Evolutionary conservation across 2,329 filamentous ascomycete species (phyloP).

Genomic region (Neopestalotiopsis rosae): DNA sequence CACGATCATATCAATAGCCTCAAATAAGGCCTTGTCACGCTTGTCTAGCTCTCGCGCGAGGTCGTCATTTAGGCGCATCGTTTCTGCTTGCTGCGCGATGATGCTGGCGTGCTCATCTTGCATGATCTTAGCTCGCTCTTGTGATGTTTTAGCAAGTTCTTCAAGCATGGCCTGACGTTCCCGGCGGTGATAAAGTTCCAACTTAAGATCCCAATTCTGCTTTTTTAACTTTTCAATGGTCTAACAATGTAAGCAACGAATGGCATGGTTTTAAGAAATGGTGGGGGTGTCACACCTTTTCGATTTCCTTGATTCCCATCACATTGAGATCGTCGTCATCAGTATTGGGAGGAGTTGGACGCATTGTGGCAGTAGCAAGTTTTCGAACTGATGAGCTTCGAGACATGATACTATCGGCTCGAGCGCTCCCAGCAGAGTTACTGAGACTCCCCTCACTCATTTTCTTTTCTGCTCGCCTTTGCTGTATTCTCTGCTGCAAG

Average conservation of each 20-base stretch:
- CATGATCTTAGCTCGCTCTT: conserved; percentile 56
- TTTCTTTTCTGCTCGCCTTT: conserved; percentile 55
- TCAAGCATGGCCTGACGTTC: conserved; percentile 68
- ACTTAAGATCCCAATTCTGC: conserved; percentile 78
- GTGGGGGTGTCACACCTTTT: conserved; percentile 54
- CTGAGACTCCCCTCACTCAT: conserved; percentile 45
- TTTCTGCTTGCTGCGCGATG: conserved; percentile 39
- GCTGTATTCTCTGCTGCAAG: conserved; percentile 60
- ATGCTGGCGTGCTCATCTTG: conserved; percentile 59
- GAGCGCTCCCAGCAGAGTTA: conserved; percentile 43
- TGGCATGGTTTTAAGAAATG: conserved; percentile 3
- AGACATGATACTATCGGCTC: conserved; percentile 35
- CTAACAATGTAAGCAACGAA: conserved; percentile 16
- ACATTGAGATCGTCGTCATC: conserved; percentile 54
- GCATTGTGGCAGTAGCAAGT: conserved; percentile 37
- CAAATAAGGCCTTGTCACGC: conserved; percentile 72
- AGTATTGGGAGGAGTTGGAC: conserved; percentile 49
- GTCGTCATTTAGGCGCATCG: conserved; percentile 63
- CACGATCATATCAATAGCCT: conserved; percentile 74
- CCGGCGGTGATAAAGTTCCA: conserved; percentile 73
- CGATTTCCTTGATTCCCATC: conserved; percentile 71
- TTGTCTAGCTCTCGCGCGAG: conserved; percentile 67
- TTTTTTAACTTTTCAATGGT: conserved; percentile 62
- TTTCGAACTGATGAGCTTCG: conserved; percentile 46
- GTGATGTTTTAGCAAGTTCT: conserved; percentile 59